Evolutionary conservation across 2,329 filamentous ascomycete genomes (phyloP).

Genomic region (Apiospora hydei): DNA sequence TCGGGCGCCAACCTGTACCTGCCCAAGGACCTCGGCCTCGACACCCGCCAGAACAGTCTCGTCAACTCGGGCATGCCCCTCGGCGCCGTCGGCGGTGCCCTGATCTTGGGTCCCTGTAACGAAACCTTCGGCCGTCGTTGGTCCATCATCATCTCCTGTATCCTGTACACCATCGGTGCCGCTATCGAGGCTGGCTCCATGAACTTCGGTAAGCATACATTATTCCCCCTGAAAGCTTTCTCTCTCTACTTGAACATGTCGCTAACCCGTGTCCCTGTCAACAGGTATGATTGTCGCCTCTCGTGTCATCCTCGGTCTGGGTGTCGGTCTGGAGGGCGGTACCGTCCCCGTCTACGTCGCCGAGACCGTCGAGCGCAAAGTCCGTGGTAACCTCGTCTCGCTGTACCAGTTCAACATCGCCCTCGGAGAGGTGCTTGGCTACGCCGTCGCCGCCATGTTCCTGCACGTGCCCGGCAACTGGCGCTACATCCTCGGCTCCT

Average conservation of each 20-base stretch:
- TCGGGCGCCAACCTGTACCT: constrained; percentile 74
- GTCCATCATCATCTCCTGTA: constrained; percentile 73
- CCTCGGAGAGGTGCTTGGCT: constrained; percentile 75
- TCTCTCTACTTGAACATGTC: neutral
- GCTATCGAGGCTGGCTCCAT: constrained; percentile 72
- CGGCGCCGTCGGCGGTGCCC: constrained; percentile 73
- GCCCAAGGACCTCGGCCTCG: constrained; percentile 63
- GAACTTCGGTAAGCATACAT: constrained; percentile 59
- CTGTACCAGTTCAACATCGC: constrained; percentile 81
- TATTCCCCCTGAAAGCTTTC: neutral
- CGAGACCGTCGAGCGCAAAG: constrained; percentile 71
- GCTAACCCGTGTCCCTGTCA: neutral
- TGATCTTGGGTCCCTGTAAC: constrained; percentile 71
- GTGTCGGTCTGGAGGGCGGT: constrained; percentile 76
- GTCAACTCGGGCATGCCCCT: constrained; percentile 76
- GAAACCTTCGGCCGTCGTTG: constrained; percentile 71
- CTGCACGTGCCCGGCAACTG: constrained; percentile 73
- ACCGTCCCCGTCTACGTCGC: constrained; percentile 79
- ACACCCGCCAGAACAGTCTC: constrained; percentile 65
- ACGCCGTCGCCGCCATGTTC: constrained; percentile 77
- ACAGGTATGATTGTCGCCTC: constrained; percentile 71
- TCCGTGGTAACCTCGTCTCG: constrained; percentile 76
- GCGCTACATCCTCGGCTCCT: constrained; percentile 77
- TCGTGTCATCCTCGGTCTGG: constrained; percentile 73
- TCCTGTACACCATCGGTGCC: constrained; percentile 75